Percentiles rank a stretch among this genome's conserved stretches.
Evolutionary conservation across 2,329 filamentous ascomycete genomes (phyloP).

Genomic region (Diaporthe sp.): DNA sequence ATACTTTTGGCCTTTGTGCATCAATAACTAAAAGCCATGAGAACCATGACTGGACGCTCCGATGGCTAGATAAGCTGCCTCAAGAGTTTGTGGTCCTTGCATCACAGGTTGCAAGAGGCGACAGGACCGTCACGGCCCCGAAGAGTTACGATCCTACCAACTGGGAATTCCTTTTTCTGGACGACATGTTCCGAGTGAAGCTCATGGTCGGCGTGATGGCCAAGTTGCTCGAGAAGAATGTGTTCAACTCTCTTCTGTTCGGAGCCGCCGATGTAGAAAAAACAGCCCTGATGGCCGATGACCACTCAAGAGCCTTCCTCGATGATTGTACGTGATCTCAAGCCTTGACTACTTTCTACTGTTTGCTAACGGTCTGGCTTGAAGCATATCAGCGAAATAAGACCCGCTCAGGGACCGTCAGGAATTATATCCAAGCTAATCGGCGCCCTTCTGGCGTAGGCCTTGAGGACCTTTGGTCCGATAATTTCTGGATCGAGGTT

Average conservation of each 20-base stretch:
- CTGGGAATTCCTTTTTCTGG: slow-evolving; percentile 38
- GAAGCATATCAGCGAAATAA: slow-evolving; percentile 54
- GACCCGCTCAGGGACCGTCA: slow-evolving; percentile 46
- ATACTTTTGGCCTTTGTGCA: slow-evolving; percentile 28
- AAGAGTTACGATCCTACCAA: slow-evolving; percentile 12
- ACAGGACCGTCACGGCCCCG: slow-evolving; percentile 1
- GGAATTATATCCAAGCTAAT: slow-evolving; percentile 25
- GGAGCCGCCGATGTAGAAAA: slow-evolving; percentile 50
- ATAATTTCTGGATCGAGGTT: slow-evolving; percentile 54
- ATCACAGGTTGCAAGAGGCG: slow-evolving; percentile 39
- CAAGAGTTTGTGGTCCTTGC: slow-evolving; percentile 36
- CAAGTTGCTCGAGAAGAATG: slow-evolving; percentile 54
- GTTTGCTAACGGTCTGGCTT: not conserved
- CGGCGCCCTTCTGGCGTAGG: slow-evolving; percentile 43
- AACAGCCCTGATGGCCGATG: slow-evolving; percentile 46
- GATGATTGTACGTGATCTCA: slow-evolving; percentile 31
- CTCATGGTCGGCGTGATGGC: slow-evolving; percentile 54
- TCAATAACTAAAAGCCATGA: not conserved
- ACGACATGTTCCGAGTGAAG: slow-evolving; percentile 41
- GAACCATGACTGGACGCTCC: slow-evolving; percentile 32
- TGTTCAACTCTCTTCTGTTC: slow-evolving; percentile 57
- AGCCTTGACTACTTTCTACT: not conserved
- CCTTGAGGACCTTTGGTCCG: slow-evolving; percentile 45
- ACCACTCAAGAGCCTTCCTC: slow-evolving; percentile 5
- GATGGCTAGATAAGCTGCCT: slow-evolving; percentile 33